Evolutionary conservation across 78 protist genomes (phyloP).

Genomic region (Mastigamoeba balamuthi): DNA sequence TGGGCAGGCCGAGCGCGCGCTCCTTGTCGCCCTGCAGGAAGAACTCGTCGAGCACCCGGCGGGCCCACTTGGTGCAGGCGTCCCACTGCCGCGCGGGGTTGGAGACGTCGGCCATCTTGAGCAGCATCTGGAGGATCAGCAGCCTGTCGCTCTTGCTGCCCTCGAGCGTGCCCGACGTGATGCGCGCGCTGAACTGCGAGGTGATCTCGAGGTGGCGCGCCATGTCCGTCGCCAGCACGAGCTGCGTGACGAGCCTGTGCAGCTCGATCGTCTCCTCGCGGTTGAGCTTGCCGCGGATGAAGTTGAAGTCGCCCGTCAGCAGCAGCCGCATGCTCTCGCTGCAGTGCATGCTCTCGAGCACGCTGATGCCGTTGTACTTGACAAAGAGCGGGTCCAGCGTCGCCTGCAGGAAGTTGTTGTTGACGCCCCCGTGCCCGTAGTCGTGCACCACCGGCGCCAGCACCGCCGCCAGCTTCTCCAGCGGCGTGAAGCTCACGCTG

Average conservation of each 20-base stretch:
- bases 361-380: slow-evolving; percentile 27
- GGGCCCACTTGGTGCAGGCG: slow-evolving; percentile 1
- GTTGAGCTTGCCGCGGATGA: background rate
- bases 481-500: background rate
- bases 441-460: slow-evolving; percentile 45
- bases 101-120: slow-evolving; percentile 22
- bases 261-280: slow-evolving; percentile 1
- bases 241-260: background rate
- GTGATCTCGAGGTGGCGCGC: slow-evolving; percentile 15
- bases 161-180: background rate
- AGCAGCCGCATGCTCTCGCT: slow-evolving; percentile 3
- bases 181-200: slow-evolving; percentile 1
- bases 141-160: background rate
- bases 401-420: slow-evolving; percentile 16
- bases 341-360: slow-evolving; percentile 30
- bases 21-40: slow-evolving; percentile 62
- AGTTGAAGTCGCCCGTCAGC: background rate
- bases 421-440: slow-evolving; percentile 27
- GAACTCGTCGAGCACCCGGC: slow-evolving; percentile 22
- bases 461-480: slow-evolving; percentile 2
- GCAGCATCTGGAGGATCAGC: slow-evolving; percentile 7
- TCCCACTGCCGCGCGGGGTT: slow-evolving; percentile 10
- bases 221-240: slow-evolving; percentile 41
- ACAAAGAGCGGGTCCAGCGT: slow-evolving; percentile 24
- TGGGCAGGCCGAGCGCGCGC: slow-evolving; percentile 8